These are phyloP conservation scores for Colletotrichum sp. DNA, from an alignment of 2,329 filamentous ascomycete species.

Conservation along the genomic window DNA sequence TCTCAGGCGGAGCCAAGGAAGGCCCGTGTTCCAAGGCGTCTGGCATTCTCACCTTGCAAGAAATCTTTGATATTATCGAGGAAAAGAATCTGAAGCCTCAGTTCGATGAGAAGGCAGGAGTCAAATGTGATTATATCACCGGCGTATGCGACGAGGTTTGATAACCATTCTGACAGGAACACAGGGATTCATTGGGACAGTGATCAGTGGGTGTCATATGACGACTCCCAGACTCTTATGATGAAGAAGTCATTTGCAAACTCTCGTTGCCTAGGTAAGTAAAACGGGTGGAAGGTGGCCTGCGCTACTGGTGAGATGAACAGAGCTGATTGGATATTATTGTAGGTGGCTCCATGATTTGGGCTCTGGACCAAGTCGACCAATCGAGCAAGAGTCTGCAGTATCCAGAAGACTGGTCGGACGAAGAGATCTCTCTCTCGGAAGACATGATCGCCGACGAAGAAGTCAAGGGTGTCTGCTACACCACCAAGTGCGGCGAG, in stretches of 20 bases:
- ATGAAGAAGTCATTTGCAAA: slow-evolving; percentile 1
- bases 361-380: slow-evolving; percentile 20
- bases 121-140: neutral
- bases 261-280: neutral
- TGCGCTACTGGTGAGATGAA: neutral
- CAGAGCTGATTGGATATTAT: neutral
- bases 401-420: slow-evolving; percentile 3
- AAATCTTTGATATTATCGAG: slow-evolving; percentile 28
- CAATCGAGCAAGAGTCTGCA: slow-evolving; percentile 2
- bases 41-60: slow-evolving; percentile 25
- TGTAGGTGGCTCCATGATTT: neutral
- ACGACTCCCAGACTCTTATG: slow-evolving; percentile 26
- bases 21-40: slow-evolving; percentile 23
- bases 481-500: slow-evolving; percentile 28
- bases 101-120: slow-evolving; percentile 26
- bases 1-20: slow-evolving; percentile 9
- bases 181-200: neutral
- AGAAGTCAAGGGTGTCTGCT: slow-evolving; percentile 23
- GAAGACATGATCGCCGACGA: slow-evolving; percentile 1
- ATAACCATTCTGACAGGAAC: neutral
- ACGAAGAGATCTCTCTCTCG: slow-evolving; percentile 1
- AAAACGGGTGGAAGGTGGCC: neutral
- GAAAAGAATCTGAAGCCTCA: neutral
- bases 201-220: slow-evolving; percentile 32
- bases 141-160: neutral